Base-by-base conservation (phyloP, 495 filamentous ascomycete species). In the Apodospora peruviana region DNA sequence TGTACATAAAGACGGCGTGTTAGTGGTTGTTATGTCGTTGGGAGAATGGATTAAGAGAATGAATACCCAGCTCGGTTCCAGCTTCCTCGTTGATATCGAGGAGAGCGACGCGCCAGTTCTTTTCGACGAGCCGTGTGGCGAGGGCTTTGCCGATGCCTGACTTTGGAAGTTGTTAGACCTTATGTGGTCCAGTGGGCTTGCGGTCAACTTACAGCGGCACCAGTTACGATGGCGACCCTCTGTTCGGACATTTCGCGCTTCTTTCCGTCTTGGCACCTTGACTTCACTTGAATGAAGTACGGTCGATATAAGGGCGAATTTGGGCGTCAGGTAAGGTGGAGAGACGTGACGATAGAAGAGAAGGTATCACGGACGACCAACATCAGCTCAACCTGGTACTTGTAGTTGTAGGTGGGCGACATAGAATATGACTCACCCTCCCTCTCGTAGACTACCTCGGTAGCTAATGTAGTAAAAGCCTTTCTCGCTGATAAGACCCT, bases 111-210 rank as follows among this genome's bases (percentile, higher is more conserved):
- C 2, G 43, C 53, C 53, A 52, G 38, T 38, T 39, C 25, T 43
- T 48, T 16, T 19, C 14, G 38, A 37, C 34, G 2, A 56, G 48
- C 20, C 24, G 10, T 17, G 44, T 35, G 25, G 46, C 25, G 5
- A 56, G 42, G 42, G 43, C 47, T 18, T 25, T 35, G 19, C 52
- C 52, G 34, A 55, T 51, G 16, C 52, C 52, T 3, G 52, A 55
- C 52, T 51, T 5, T 43, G n/a, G 9, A 43, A 11, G 40, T 25
- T 27, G 16, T 24, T n/a, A 38, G 32, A 43, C 2, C 5, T 25
- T 2, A 23, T 14, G 16, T 8, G 40, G 19, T 25, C 17, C 18
- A 37, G 4, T 11, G 11, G 45, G 20, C 42, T 9, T 36, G 21
- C 3, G 36, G 35, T 16, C 7, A 25, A 41, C 52, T 20, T 39